Evolutionary conservation across 495 filamentous ascomycete genomes (phyloP), one percentile per base, ranked within the genome.

Genomic region (Podospora australis): DNA sequence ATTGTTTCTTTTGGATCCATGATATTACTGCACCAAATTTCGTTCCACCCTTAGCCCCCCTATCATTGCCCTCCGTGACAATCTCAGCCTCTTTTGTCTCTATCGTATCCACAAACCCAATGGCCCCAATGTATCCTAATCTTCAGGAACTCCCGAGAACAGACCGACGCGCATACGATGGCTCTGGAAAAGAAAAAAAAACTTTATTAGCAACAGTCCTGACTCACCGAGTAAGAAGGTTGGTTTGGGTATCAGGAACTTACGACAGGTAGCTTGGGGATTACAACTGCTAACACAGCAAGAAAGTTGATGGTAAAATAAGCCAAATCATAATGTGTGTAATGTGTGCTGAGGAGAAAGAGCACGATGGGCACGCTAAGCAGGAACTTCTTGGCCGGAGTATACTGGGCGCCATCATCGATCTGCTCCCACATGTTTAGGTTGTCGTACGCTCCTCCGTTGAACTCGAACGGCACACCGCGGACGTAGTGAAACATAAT

Each of bases 341-440:
- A 98, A 69, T 98, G 92, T 42, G 92, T 98, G 75, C 90, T 96
- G 50, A 96, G 73, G 47, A 98, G 77, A 65, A 98, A 98, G 57
- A 98, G 78, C 51, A 89, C 78, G 53, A 98, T 90, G 24, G 92
- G 92, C 39, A 96, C 92, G 50, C 82, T 88, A 57, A 98, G 80
- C 50, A 98, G 70, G 68, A 96, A 98, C 68, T 98, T 98, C 79
- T 98, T 98, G 47, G 92, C 82, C 10, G 92, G 92, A 4, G 92
- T 98, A 71, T 96, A 98, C 64, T 98, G 92, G 66, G 92, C 92
- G 23, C 92, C 92, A 59, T 98, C 92, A 72, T 98, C 92, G 63
- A 98, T 98, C 74, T 98, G 92, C 74, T 98, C 92, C 92, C 92
- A 98, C 90, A 98, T 96, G 71, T 96, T 97, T 55, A 97, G 78